Percentiles rank a stretch among this genome's conserved stretches.
Evolutionary conservation across 495 filamentous ascomycete genomes (phyloP).

Genomic region (Cudoniella acicularis): DNA sequence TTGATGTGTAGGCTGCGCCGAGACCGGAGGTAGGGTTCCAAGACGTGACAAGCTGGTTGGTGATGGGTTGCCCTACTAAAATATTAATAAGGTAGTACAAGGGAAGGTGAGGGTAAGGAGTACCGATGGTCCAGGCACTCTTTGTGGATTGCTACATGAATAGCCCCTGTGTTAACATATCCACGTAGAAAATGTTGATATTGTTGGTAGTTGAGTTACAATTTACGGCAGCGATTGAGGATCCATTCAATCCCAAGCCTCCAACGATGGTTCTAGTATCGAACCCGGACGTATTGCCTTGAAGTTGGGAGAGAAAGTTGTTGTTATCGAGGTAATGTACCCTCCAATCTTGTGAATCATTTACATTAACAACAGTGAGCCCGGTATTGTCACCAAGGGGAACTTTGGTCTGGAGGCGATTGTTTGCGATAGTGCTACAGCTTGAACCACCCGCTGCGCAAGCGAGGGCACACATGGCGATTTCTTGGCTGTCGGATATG

Average conservation of each 20-base stretch:
- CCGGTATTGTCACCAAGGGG: constrained; percentile 4
- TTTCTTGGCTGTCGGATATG: constrained; percentile 8
- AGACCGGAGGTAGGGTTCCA: not conserved
- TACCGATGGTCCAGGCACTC: not conserved
- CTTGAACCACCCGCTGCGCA: constrained; percentile 1
- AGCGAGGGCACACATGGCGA: constrained; percentile 11
- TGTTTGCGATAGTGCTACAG: constrained; percentile 8
- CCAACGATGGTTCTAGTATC: constrained; percentile 5
- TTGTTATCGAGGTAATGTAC: constrained; percentile 9
- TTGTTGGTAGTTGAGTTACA: not conserved
- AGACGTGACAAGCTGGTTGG: not conserved
- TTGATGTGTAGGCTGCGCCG: not conserved
- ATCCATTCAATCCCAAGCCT: constrained; percentile 7
- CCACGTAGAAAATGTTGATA: not conserved
- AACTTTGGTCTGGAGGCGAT: not conserved
- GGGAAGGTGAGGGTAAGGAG: not conserved
- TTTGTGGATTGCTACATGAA: not conserved
- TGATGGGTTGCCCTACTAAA: not conserved
- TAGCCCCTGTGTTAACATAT: not conserved
- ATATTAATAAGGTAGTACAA: not conserved
- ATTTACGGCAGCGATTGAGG: constrained; percentile 10
- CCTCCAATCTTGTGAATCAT: constrained; percentile 14
- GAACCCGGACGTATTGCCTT: constrained; percentile 12
- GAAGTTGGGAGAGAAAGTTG: constrained; percentile 6
- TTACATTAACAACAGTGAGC: constrained; percentile 13